Evolutionary conservation across 78 protist genomes (phyloP), one percentile per base, ranked within the genome.

Genomic region (Dictyostelium citrinum): DNA sequence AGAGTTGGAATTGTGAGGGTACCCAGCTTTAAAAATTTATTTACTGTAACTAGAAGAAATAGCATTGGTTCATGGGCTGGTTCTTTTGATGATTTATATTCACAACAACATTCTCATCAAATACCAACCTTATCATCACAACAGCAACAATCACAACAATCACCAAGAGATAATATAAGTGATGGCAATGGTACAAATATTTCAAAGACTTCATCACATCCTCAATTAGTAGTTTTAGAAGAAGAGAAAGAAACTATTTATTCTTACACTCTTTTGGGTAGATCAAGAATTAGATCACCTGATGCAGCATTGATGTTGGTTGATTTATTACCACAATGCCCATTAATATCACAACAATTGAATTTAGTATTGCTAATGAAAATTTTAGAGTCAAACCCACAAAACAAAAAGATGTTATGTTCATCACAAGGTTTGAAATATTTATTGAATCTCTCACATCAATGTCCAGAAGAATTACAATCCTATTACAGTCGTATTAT

Each of bases 51-150:
- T 10, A 37, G 93, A 61, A 88, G 93, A 78, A 88, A 78, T 49
- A 88, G 93, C 49, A 88, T 88, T 78, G 93, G 93, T 17, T 88
- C 93, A 22, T 88, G 93, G 93, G 93, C 70, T n/a, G 93, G 85
- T 29, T 88, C 93, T 16, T 88, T 88, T 24, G 93, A 88, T 49
- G 93, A 88, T 35, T 35, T 88, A 9, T 88, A 88, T 51, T 64
- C 72, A 11, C 72, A 64, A 27, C 72, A 64, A 27, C 31, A 88
- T 33, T 64, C 68, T 45, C 51, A 43, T 43, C 51, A 43, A 43
- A 6, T 43, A 43, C 51, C 51, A 43, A 10, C n/a, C 67, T 14
- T 37, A 29, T 64, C 84, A 86, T 35, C 49, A 51, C 45, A 3
- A 24, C 7, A 0, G 17, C 49, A 11, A 29, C 77, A 33, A 70